Percentiles rank a stretch among this genome's conserved stretches.
These are phyloP conservation scores for Dorcoceras hygrometricum DNA, from an alignment of 257 asterid genomes.

Conservation along the genomic window DNA sequence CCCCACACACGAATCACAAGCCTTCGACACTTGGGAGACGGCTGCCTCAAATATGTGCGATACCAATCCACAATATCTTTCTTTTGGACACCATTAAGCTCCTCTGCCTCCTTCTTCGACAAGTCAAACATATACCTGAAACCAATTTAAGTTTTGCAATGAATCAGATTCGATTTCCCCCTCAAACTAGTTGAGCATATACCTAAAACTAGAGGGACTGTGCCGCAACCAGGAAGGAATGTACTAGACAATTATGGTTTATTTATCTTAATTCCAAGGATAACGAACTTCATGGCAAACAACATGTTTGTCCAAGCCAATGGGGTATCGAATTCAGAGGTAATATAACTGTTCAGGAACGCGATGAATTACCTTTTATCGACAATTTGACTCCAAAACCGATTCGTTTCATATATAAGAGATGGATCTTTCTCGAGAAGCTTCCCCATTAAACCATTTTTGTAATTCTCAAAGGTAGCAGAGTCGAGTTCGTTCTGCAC, in stretches of 20 bases:
- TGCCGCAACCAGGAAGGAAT: not conserved
- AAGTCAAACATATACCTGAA: constrained; percentile 93
- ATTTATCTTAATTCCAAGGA: not conserved
- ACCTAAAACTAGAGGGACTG: not conserved
- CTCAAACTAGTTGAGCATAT: not conserved
- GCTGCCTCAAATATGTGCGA: constrained; percentile 52
- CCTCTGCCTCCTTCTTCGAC: constrained; percentile 75
- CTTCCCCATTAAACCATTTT: constrained; percentile 71
- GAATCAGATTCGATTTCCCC: not conserved
- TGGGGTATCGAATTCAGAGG: not conserved
- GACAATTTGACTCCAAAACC: constrained; percentile 85
- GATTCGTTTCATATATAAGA: constrained; percentile 75
- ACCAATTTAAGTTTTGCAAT: constrained; percentile 21
- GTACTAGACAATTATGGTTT: not conserved
- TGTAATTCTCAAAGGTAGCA: constrained; percentile 76
- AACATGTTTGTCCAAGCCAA: too few species aligned
- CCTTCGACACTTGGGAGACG: constrained; percentile 89
- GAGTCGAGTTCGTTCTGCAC: constrained; percentile 68
- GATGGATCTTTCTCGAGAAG: constrained; percentile 98
- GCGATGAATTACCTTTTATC: constrained; percentile 65
- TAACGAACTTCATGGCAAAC: not conserved
- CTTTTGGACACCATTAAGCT: constrained; percentile 52
- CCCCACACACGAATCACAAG: constrained; percentile 92
- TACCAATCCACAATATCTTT: constrained; percentile 71
- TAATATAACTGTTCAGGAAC: not conserved